These are phyloP conservation scores for Cercospora janseana DNA, from an alignment of 2,329 filamentous ascomycete genomes.

Conservation along the genomic window DNA sequence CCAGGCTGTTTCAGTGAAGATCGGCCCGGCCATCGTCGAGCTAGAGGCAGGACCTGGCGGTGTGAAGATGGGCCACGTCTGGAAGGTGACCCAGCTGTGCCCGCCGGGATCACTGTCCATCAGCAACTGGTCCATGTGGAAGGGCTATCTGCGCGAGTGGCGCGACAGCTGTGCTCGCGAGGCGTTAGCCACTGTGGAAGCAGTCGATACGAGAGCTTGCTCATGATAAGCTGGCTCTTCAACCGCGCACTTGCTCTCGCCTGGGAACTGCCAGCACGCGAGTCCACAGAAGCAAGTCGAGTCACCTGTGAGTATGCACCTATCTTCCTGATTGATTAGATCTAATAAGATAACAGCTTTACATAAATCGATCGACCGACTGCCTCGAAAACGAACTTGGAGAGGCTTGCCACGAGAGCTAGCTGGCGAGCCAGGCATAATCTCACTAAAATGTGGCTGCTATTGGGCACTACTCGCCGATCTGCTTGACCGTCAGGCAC, in stretches of 20 bases:
- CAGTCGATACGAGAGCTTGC: neutral
- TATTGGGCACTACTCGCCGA: neutral
- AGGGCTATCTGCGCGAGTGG: neutral
- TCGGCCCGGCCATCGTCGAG: neutral
- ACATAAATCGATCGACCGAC: neutral
- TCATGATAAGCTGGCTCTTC: neutral
- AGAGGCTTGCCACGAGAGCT: neutral
- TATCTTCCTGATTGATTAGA: neutral
- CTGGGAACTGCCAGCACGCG: too few species aligned
- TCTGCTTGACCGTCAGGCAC: neutral
- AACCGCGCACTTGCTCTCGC: too few species aligned
- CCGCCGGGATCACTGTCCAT: neutral
- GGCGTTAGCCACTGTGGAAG: neutral
- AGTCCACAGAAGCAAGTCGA: too few species aligned
- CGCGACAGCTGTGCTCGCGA: neutral
- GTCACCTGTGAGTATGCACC: too few species aligned
- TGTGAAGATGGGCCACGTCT: neutral
- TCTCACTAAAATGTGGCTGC: neutral
- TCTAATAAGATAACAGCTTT: slow-evolving; percentile 3
- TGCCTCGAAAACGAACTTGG: neutral
- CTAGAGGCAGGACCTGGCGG: neutral
- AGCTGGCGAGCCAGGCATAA: neutral
- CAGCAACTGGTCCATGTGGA: slow-evolving; percentile 4
- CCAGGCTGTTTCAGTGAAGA: neutral
- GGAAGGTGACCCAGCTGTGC: neutral